Evolutionary conservation across 495 filamentous ascomycete genomes (phyloP).

Genomic region (Xylaria flabelliformis): DNA sequence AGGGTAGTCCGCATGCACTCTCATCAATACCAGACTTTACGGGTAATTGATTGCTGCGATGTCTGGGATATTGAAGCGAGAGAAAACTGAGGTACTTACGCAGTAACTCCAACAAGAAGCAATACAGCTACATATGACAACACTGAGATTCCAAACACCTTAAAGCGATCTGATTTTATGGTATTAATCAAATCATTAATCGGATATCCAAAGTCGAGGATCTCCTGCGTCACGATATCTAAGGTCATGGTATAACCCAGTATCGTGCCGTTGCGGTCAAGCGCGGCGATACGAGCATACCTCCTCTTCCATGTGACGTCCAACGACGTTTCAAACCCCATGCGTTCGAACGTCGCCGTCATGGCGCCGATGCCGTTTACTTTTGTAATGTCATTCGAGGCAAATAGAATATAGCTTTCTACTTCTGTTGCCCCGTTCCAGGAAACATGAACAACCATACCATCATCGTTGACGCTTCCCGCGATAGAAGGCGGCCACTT

Average conservation of each 20-base stretch:
- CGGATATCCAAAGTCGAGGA: constrained; percentile 6
- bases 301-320: not conserved
- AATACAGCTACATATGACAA: not conserved
- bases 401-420: not conserved
- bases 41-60: not conserved
- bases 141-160: not conserved
- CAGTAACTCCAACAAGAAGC: not conserved
- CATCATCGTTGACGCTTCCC: not conserved
- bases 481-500: constrained; percentile 15
- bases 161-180: not conserved
- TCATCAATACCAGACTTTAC: not conserved
- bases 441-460: not conserved
- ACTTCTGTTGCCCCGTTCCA: constrained; percentile 10
- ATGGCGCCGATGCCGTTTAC: not conserved
- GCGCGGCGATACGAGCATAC: constrained; percentile 10
- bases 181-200: constrained; percentile 3
- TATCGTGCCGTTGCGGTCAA: constrained; percentile 11
- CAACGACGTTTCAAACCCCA: constrained; percentile 11
- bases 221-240: not conserved
- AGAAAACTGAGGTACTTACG: not conserved
- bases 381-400: not conserved
- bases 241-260: constrained; percentile 13
- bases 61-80: not conserved
- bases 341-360: not conserved
- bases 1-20: not conserved